A percentile compares a stretch with the other conserved stretches of the same genome.
phyloP scores from a whole-genome alignment of 148 eudicot genomes.

The Selenicereus undatus region DNA sequence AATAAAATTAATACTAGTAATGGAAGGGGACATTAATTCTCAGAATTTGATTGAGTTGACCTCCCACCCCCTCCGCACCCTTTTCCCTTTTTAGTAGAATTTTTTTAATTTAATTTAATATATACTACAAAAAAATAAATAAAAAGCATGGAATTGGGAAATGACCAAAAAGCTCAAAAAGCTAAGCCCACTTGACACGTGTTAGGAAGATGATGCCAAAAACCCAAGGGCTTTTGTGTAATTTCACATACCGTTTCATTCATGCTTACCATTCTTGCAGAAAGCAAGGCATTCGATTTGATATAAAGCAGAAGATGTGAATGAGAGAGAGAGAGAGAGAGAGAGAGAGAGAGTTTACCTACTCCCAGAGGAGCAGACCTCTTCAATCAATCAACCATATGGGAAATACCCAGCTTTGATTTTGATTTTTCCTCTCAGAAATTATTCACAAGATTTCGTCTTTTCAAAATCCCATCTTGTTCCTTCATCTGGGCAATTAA shows the following conservation, averaged over 20 bases:
- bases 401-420: background rate
- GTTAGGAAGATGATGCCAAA: background rate
- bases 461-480: background rate
- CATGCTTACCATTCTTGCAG: slow-evolving; percentile 13
- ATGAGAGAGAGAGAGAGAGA: slow-evolving; percentile 1
- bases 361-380: slow-evolving; percentile 20
- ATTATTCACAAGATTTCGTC: slow-evolving; percentile 4
- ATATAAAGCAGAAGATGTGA: slow-evolving; percentile 3
- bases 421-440: slow-evolving; percentile 2
- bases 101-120: background rate
- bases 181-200: background rate
- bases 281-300: slow-evolving; percentile 2
- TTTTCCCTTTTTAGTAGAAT: background rate
- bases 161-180: background rate
- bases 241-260: background rate
- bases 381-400: slow-evolving; percentile 5
- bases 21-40: slow-evolving; percentile 1
- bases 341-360: slow-evolving; percentile 25
- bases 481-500: slow-evolving; percentile 9
- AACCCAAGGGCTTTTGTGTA: background rate
- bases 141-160: background rate
- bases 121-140: background rate
- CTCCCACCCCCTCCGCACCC: background rate
- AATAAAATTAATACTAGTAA: background rate
- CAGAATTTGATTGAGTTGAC: slow-evolving; percentile 12